Evolutionary conservation across 2,329 filamentous ascomycete genomes (phyloP), one percentile per base, ranked within the genome.

Genomic region (Keithomyces neogunnii): DNA sequence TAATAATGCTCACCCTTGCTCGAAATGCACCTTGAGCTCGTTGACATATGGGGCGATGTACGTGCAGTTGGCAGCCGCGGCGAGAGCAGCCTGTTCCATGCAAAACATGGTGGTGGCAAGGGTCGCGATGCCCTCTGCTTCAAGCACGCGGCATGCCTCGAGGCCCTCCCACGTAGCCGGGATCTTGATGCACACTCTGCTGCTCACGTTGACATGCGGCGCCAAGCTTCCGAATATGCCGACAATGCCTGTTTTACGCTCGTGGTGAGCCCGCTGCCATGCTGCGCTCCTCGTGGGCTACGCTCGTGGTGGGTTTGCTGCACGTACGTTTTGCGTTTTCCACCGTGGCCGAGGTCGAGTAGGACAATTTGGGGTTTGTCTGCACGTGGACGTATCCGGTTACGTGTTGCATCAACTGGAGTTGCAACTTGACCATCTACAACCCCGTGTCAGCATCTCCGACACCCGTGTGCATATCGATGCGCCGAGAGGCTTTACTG

Each of bases 1-100:
- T 10, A 13, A 39, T 13, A 42, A 43, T 3, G 60, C 66, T 57
- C 61, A 78, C 72, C 63, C 68, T 10, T 67, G 59, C 42, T 80
- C 76, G 51, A 84, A 80, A 57, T 85, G 81, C 4, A 83, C 82
- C 55, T 76, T 77, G 40, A 86, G 66, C 56, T 85, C 81, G 59
- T 85, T 84, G 32, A 85, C 78, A 55, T 84, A 86, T 0, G 83
- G 82, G 0, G 82, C 80, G 43, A 86, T 78, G 57, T 84, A 85
- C 1, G 74, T 74, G 57, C 81, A 85, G 3, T 73, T 71, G 0
- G 73, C 77, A 47, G 81, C 75, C 1, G 72, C 76, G 0, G 82
- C 82, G 1, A 84, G 66, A 1, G 71, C 70, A 0, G 80, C 82
- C 60, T 85, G 82, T 40, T 78, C 71, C 57, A 84, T 72, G 43